phyloP scores from a whole-genome alignment of 371 early-diverging fungal species.

The Phascolomyces articulosus region DNA sequence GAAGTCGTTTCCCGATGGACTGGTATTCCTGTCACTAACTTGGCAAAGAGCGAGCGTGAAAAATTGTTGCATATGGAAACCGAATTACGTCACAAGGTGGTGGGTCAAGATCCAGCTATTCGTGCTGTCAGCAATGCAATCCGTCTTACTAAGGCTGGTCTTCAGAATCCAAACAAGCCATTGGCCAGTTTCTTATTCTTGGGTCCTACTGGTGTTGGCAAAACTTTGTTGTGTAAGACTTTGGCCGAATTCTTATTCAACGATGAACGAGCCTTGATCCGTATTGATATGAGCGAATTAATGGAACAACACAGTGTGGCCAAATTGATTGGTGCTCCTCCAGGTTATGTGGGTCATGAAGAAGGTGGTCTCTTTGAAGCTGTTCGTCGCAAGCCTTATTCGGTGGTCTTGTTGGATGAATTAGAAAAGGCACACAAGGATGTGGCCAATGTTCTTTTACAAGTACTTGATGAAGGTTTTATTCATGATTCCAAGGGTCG shows the following conservation, averaged over 20 bases:
- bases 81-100: constrained; percentile 70
- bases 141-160: constrained; percentile 79
- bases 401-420: constrained; percentile 91
- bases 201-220: constrained; percentile 93
- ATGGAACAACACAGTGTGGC: constrained; percentile 82
- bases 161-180: constrained; percentile 80
- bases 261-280: constrained; percentile 80
- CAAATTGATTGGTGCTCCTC: constrained; percentile 90
- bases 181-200: constrained; percentile 93
- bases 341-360: constrained; percentile 88
- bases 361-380: constrained; percentile 91
- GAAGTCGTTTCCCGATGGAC: constrained; percentile 89
- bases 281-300: constrained; percentile 95
- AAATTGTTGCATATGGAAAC: constrained; percentile 83
- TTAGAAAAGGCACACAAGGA: constrained; percentile 91
- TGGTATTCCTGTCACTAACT: constrained; percentile 84
- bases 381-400: constrained; percentile 87
- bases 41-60: constrained; percentile 81
- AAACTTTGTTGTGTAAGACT: constrained; percentile 84
- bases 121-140: constrained; percentile 77
- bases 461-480: constrained; percentile 92
- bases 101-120: constrained; percentile 89
- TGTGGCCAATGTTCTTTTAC: constrained; percentile 78
- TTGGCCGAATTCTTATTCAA: constrained; percentile 89
- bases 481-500: constrained; percentile 88